Evolutionary conservation across 306 rosid genomes (phyloP).

Genomic region (Fragaria ananassa): DNA sequence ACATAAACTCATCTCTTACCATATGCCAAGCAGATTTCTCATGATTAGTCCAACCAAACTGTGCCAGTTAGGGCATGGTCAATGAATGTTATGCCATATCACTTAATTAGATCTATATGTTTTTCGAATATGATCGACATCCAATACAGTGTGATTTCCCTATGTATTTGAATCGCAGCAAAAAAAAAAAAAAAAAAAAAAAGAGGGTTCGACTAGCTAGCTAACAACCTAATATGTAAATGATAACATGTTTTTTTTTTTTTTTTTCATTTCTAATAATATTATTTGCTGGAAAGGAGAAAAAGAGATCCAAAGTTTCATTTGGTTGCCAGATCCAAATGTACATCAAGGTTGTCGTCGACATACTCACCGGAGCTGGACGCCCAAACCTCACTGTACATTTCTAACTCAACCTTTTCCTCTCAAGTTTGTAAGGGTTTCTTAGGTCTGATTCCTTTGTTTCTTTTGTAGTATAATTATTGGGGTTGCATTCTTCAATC

Average conservation of each 20-base stretch:
- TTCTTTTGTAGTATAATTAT: neutral
- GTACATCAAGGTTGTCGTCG: neutral
- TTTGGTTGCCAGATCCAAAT: constrained; percentile 1
- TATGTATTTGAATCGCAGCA: too few relatives aligned
- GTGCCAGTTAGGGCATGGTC: neutral
- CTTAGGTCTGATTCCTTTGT: neutral
- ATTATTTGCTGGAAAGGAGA: neutral
- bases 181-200: too few relatives aligned
- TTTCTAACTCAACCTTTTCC: neutral
- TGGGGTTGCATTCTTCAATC: neutral
- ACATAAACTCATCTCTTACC: neutral
- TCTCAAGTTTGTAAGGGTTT: neutral
- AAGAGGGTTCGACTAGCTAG: too few relatives aligned
- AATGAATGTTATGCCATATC: neutral
- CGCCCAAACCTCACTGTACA: neutral
- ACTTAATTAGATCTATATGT: neutral
- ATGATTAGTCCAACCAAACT: neutral
- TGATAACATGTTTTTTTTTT: too few relatives aligned
- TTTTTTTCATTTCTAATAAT: neutral
- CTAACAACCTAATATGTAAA: too few relatives aligned
- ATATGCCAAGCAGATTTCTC: neutral
- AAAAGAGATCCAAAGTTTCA: neutral
- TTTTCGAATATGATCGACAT: neutral
- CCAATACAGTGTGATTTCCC: neutral
- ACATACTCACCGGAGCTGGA: neutral